phyloP scores from a whole-genome alignment of 768 basidiomycete species.

The Pholiota molesta region DNA sequence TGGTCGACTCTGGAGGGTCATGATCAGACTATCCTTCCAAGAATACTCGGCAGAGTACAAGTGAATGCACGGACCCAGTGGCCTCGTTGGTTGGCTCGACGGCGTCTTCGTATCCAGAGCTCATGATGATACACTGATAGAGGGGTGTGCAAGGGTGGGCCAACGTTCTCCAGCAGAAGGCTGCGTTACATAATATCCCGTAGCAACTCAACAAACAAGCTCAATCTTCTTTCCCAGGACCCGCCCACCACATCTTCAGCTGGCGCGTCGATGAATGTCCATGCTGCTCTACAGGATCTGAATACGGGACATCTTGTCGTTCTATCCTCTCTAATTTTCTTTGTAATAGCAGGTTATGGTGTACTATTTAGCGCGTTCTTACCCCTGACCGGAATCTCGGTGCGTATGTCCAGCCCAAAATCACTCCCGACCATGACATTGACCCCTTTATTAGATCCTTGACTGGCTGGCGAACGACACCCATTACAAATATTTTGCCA shows the following conservation, averaged over 20 bases:
- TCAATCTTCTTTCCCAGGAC: constrained; percentile 15
- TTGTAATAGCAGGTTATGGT: constrained; percentile 61
- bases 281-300: constrained; percentile 13
- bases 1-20: constrained; percentile 26
- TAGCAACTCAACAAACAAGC: constrained; percentile 13
- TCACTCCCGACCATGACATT: background rate
- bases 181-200: constrained; percentile 20
- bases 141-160: constrained; percentile 1
- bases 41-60: constrained; percentile 15
- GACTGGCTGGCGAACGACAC: constrained; percentile 68
- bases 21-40: constrained; percentile 33
- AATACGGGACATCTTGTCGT: constrained; percentile 53
- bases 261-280: constrained; percentile 7
- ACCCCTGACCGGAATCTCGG: constrained; percentile 52
- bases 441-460: constrained; percentile 49
- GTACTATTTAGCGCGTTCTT: constrained; percentile 68
- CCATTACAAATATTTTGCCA: constrained; percentile 88
- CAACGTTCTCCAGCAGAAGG: constrained; percentile 1
- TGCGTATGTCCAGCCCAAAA: constrained; percentile 33
- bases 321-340: constrained; percentile 50
- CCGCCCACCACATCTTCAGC: background rate
- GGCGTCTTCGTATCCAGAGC: constrained; percentile 22
- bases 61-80: constrained; percentile 37
- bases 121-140: constrained; percentile 26
- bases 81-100: constrained; percentile 22